Evolutionary conservation across 1,139 yeast species (phyloP), one percentile per base, ranked within the genome.

Genomic region (Pichia kudriavzevii): DNA sequence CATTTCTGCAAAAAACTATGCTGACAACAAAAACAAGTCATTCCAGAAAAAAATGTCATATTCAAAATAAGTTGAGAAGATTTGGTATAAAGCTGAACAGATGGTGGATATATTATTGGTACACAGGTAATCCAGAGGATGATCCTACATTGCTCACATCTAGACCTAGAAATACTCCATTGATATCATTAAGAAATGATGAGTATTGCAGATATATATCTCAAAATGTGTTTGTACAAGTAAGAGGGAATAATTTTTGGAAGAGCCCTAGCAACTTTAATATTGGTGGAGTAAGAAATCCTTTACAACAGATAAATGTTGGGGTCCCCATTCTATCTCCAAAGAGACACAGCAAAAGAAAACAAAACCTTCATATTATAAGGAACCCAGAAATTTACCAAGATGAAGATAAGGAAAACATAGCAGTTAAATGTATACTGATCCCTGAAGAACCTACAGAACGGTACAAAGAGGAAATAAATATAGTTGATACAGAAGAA

Each of bases 91-190:
- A 62, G 32, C 59, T 61, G 35, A 58, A 61, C 34, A 68, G 64
- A 34, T 60, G 59, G 46, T 67, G 64, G 55, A 69, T 70, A 49
- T 64, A 61, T 48, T 52, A 58, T 22, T 50, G 43, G 7, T 39
- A 42, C 16, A 31, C 37, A 4, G 45, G 45, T 11, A 39, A 48
- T 27, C 52, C 52, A 6, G 37, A 60, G 25, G 53, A 52, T 19
- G 61, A 64, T 39, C 67, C 67, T 1, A 48, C 61, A 17, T 59
- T 69, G 4, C 58, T 70, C 11, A 65, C 66, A 15, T 47, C 64
- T 12, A 63, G 61, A 41, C 57, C 65, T 31, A 57, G 58, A 21
- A 56, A 60, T 34, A 55, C 58, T 34, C 66, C 61, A 7, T 52
- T 71, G 19, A 48, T 65, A 8, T 64, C 75, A 2, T 32, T 51